Evolutionary conservation across 192 early-diverging fungal species (phyloP).

Genomic region (Mortierella antarctica): DNA sequence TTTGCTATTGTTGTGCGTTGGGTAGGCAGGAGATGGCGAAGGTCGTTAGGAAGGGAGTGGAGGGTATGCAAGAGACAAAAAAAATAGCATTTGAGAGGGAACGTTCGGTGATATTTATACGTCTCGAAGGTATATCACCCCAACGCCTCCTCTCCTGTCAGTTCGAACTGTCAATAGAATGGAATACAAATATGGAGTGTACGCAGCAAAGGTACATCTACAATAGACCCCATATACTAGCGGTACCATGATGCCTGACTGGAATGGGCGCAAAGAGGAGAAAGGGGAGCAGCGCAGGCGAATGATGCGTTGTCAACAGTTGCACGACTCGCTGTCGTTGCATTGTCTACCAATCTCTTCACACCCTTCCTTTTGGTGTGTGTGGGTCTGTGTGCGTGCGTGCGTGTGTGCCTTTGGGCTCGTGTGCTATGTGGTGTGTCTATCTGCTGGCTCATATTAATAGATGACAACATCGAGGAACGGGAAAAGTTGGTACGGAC

Average conservation of each 20-base stretch:
- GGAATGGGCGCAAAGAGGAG: too few relatives aligned
- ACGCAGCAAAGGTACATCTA: too few relatives aligned
- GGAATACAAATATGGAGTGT: too few relatives aligned
- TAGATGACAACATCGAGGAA: not conserved
- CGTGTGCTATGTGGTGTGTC: not conserved
- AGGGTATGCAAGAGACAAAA: not conserved
- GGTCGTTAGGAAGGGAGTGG: not conserved
- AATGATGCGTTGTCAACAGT: not conserved
- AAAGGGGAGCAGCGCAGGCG: too few relatives aligned
- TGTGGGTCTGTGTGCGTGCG: not conserved
- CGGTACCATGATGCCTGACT: too few relatives aligned
- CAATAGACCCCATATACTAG: too few relatives aligned
- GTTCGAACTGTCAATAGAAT: too few relatives aligned
- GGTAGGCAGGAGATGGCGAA: not conserved
- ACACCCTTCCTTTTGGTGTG: not conserved
- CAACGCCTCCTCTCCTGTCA: too few relatives aligned
- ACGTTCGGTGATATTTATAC: too few relatives aligned
- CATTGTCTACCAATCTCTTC: not conserved
- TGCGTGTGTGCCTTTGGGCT: not conserved
- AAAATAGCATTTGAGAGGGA: not conserved
- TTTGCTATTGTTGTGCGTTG: not conserved
- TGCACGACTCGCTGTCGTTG: too few relatives aligned
- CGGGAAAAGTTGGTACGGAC: constrained; percentile 12
- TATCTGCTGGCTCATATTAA: constrained; percentile 1
- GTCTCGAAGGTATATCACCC: too few relatives aligned